Percentiles rank a stretch among this genome's conserved stretches.
phyloP scores from a whole-genome alignment of 1,284 basidiomycete species.

The Pyrrhoderma lamaoense region DNA sequence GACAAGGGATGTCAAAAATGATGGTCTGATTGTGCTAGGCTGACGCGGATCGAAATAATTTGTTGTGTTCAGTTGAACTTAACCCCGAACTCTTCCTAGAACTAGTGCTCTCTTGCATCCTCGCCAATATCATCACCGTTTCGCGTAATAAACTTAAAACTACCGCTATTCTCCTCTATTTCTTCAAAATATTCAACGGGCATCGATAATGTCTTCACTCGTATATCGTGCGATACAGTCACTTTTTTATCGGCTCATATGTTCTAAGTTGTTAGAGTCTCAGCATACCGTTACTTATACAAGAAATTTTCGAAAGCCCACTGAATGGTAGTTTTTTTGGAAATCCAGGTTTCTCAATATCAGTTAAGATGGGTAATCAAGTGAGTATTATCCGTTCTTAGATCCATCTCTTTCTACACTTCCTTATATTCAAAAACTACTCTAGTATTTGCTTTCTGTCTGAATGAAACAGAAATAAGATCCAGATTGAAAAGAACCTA shows the following conservation, averaged over 20 bases:
- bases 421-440: too few species aligned
- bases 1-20: conserved; percentile 1
- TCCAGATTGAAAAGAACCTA: too few species aligned
- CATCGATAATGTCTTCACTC: conserved; percentile 15
- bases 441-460: too few species aligned
- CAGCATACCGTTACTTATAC: neutral
- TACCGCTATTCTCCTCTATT: conserved; percentile 1
- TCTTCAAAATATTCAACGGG: conserved; percentile 12
- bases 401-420: too few species aligned
- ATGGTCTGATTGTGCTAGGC: conserved; percentile 9
- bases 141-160: conserved; percentile 7
- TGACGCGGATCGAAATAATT: neutral
- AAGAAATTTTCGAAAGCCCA: conserved; percentile 2
- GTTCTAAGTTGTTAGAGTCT: too few species aligned
- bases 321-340: conserved; percentile 13
- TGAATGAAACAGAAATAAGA: too few species aligned
- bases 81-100: conserved; percentile 1
- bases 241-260: conserved; percentile 5
- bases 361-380: too few species aligned
- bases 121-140: conserved; percentile 13
- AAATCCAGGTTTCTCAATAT: too few species aligned
- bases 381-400: too few species aligned
- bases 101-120: conserved; percentile 7
- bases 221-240: conserved; percentile 13
- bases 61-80: neutral